Evolutionary conservation across 345 rosid species (phyloP).

Genomic region (Euphorbia tirucalli): DNA sequence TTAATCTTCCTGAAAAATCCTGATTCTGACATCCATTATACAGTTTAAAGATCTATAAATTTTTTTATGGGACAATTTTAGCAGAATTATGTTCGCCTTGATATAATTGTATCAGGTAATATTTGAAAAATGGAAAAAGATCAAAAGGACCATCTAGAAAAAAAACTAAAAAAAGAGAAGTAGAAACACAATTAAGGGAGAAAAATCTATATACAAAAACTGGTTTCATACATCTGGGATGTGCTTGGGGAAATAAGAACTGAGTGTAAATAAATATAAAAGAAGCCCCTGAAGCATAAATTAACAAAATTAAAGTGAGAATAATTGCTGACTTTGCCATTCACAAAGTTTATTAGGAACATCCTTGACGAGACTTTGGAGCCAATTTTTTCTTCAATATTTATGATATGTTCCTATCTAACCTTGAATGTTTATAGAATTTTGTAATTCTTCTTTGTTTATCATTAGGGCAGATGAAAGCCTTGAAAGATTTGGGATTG

Average conservation of each 20-base stretch:
- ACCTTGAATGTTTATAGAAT: not conserved
- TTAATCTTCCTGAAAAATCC: not conserved
- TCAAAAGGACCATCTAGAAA: too few species aligned
- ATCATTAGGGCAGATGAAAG: slow-evolving; percentile 61
- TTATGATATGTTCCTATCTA: not conserved
- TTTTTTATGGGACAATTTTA: too few species aligned
- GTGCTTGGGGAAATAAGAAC: not conserved
- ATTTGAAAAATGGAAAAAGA: too few species aligned
- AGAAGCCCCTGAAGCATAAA: not conserved
- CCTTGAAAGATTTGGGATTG: slow-evolving; percentile 84
- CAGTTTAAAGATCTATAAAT: too few species aligned
- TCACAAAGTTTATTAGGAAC: not conserved
- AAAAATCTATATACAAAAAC: not conserved
- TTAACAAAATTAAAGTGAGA: not conserved
- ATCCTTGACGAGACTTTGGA: not conserved
- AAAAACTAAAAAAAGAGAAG: too few species aligned
- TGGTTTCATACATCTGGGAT: not conserved
- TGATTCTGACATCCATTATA: not conserved
- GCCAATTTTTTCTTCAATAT: not conserved
- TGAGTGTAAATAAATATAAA: not conserved
- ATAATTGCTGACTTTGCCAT: not conserved
- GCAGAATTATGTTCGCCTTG: too few species aligned
- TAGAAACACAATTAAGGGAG: not conserved
- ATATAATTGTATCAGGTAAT: too few species aligned
- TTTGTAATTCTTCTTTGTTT: slow-evolving; percentile 13